Evolutionary conservation across 1,284 basidiomycete species (phyloP), one percentile per base, ranked within the genome.

Genomic region (Marasmius oreades): DNA sequence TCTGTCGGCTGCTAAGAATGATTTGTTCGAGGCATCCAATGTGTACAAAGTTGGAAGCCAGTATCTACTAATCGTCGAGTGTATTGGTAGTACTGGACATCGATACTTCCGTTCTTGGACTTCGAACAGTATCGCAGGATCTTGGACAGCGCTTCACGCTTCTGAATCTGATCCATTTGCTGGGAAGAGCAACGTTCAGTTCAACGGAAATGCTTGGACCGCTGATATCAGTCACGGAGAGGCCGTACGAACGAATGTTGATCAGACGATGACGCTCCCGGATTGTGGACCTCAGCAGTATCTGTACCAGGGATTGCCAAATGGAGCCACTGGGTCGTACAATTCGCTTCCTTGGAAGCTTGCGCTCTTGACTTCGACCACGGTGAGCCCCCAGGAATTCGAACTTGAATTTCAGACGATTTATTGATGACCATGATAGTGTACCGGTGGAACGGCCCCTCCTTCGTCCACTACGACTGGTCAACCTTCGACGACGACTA

Each of bases 171-270:
- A 53, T 22, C 55, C 55, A 3, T 57, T 57, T 18, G 55, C 55
- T 3, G 55, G 57, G 5, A 31, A 34, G 6, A 34, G 24, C 16
- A 59, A 59, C 42, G 56, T 58, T 16, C 31, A 28, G 23, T 58
- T 58, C 53, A 18, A 22, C 16, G 37, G 54, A 22, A 51, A 16
- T 28, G 22, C 45, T 3, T 59, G 57, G 57, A 55, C 57, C 5
- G n/a, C 44, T 8, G 51, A 59, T 51, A 53, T 59, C 44, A 53
- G 51, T 36, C 58, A 59, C 42, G 58, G 58, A 42, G 58, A 59
- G 43, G 46, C 50, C 8, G 39, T 57, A 7, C 24, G 56, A n/a
- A 33, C 45, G 10, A 52, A 56, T 26, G 55, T 52, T 18, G 48
- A 55, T 33, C 55, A 52, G 56, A 59, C 61, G 10, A 55, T 53